Base-by-base conservation (phyloP, 495 filamentous ascomycete genomes). In the Aspergillus wentii region DNA sequence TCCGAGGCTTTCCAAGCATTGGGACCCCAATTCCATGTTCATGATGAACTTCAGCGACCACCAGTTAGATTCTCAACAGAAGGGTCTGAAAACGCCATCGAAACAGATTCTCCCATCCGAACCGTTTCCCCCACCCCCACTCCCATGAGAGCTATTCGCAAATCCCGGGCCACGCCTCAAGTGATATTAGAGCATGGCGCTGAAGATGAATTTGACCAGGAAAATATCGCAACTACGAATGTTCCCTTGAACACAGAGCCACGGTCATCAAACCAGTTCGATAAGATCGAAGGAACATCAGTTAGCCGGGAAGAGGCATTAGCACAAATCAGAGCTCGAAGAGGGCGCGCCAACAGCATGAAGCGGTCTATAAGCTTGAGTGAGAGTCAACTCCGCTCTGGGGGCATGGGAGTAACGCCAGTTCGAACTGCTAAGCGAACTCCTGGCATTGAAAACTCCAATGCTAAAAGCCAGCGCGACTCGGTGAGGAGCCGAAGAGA, bases 221-320 rank as follows among this genome's bases (percentile, higher is more conserved):
- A 14, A 40, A 46, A 6, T 37, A 58, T 16, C 35, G 41, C 16
- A 51, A 57, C 55, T 15, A 57, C 52, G 8, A 63, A 58, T 43
- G 55, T 67, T 9, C 65, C 66, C 4, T 42, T 64, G 11, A 60
- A 59, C 11, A 34, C 49, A 25, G 56, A 54, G 10, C 35, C 46
- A 4, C 39, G 45, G 8, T 32, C 51, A 6, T 48, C 61, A 33
- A 49, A 53, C 26, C 44, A 44, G 17, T 50, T 54, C 22, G 38
- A 55, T 33, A 26, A 46, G 18, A 44, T 66, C 9, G 59, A 64
- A 1, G 64, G 66, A 1, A 63, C 63, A 0, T 67, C 66, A 3
- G 65, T 76, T 23, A 69, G 63, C 41, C 59, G 71, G 15, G 72
- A 75, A 51, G 62, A 66, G 35, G 72, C 72, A 5, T 49, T 76